Evolutionary conservation across 179 eudicot species (phyloP), one percentile per base, ranked within the genome.

Genomic region (Corrigiola litoralis): DNA sequence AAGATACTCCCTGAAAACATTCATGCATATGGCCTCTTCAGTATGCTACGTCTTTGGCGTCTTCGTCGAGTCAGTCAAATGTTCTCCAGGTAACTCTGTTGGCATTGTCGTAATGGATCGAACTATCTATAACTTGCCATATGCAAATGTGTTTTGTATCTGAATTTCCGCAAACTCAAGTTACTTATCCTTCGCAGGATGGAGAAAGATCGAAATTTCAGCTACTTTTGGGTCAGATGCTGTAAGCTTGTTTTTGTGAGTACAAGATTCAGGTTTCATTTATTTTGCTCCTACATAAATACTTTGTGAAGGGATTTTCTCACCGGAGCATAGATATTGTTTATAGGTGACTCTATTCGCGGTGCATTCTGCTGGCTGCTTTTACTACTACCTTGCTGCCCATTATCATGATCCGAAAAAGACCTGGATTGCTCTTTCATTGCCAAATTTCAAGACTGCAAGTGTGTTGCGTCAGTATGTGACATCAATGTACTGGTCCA

Each of bases 1-100:
- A 63, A 27, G 10, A 51, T 83, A 51, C 65, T 85, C 29, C 85
- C 96, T 20, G 4, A 36, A 13, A 45, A 42, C 60, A 32, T 82
- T 7, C 65, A 58, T 63, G 56, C 70, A 11, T 87, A 81, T 80
- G 90, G 90, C 37, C 73, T 76, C 32, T 81, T 89, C 75, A 87
- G 75, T 63, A 75, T 89, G 87, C 83, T 89, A 20, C 87, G 95
- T 31, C 84, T 89, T 31, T 89, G 96, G 96, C 94, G 96, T 65
- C 78, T 89, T 13, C 86, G 87, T 53, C 76, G 95, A 83, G 96
- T 82, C 28, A 80, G 96, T 68, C 65, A 77, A 23, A 71, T 89
- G 87, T 85, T 85, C 62, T 71, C 88, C 50, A 89, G 89, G 96
- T 90, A 77, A 58, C 20, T 49, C n/a, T 13, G 32, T 59, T 34